Evolutionary conservation across 306 rosid genomes (phyloP).

Genomic region (Cyamopsis tetragonoloba): DNA sequence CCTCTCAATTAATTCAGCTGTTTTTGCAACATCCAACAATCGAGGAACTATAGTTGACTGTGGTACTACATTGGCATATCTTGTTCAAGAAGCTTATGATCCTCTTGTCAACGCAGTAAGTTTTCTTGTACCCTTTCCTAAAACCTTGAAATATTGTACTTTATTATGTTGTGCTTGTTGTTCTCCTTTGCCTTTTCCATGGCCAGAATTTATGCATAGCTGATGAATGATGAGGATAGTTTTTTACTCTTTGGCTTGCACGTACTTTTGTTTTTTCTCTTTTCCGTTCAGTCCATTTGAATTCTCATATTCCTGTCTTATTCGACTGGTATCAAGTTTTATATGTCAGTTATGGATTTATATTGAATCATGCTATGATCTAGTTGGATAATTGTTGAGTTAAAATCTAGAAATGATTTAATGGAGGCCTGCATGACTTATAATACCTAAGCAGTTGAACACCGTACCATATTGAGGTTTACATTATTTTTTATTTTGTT

Average conservation of each 20-base stretch:
- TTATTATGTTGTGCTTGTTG: background rate
- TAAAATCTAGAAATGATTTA: constrained; percentile 21
- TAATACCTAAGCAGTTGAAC: constrained; percentile 10
- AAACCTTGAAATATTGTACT: constrained; percentile 5
- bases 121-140: constrained; percentile 3
- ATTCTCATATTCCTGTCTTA: constrained; percentile 16
- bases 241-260: background rate
- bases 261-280: background rate
- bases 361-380: background rate
- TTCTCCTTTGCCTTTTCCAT: constrained; percentile 15
- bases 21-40: constrained; percentile 60
- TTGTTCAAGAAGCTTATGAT: constrained; percentile 81
- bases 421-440: background rate
- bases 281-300: constrained; percentile 2
- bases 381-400: background rate
- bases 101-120: constrained; percentile 82
- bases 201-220: background rate
- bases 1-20: constrained; percentile 70
- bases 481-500: background rate
- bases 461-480: background rate
- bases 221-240: background rate
- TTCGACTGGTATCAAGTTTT: background rate
- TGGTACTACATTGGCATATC: constrained; percentile 89
- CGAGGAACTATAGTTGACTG: constrained; percentile 88
- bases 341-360: background rate